Conservation (phyloP, 2,329 filamentous ascomycete genomes). For the Aspergillus sp. region DNA sequence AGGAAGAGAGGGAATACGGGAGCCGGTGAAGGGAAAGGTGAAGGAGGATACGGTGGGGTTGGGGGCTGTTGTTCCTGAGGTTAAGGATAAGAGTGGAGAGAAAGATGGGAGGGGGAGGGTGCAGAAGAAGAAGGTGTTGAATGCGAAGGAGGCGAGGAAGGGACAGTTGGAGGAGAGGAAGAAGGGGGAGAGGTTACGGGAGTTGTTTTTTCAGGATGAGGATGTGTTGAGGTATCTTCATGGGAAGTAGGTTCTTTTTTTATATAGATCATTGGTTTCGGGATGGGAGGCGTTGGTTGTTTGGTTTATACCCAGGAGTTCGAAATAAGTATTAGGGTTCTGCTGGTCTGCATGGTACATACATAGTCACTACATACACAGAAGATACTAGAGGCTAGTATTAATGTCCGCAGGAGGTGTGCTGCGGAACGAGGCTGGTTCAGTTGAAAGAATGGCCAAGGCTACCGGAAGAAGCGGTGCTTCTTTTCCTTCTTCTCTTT, state of each 20-base stretch:
- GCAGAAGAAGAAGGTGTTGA: constrained; percentile 54
- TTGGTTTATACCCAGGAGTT: constrained; percentile 2
- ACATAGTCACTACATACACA: not conserved
- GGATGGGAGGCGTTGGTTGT: not conserved
- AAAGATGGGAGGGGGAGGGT: constrained; percentile 31
- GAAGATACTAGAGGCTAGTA: constrained; percentile 8
- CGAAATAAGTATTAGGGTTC: not conserved
- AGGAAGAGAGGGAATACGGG: constrained; percentile 68
- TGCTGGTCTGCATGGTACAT: not conserved
- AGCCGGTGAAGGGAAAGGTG: constrained; percentile 69
- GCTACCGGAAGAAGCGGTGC: constrained; percentile 55
- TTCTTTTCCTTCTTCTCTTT: constrained; percentile 42
- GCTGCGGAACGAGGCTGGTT: not conserved
- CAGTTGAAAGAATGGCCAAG: not conserved
- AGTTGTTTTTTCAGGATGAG: constrained; percentile 73
- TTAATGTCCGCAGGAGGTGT: not conserved
- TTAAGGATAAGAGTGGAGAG: constrained; percentile 30
- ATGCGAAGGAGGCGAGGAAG: constrained; percentile 70
- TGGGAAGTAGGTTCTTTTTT: constrained; percentile 3
- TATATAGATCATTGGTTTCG: not conserved
- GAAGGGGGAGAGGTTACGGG: constrained; percentile 64
- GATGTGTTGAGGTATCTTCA: constrained; percentile 73
- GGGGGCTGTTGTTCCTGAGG: constrained; percentile 48
- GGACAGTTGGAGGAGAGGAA: constrained; percentile 63
- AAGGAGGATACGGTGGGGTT: constrained; percentile 78